Evolutionary conservation across 208 protist species (phyloP).

Genomic region (Acanthamoeba quina): DNA sequence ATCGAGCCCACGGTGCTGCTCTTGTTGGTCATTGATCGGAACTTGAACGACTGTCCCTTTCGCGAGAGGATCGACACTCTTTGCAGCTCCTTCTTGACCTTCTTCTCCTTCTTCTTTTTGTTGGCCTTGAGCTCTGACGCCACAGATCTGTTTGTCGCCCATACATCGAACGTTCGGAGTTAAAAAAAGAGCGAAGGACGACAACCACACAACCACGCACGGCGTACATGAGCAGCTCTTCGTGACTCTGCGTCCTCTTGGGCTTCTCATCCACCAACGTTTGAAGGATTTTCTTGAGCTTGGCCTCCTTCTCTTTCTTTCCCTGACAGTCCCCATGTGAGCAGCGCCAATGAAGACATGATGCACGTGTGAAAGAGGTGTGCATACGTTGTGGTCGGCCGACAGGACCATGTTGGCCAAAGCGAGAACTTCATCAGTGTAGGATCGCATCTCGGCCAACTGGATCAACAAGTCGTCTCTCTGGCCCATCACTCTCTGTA

Average conservation of each 20-base stretch:
- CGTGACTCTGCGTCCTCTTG: constrained; percentile 38
- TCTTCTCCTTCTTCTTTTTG: constrained; percentile 75
- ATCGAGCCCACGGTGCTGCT: constrained; percentile 20
- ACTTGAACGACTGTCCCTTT: constrained; percentile 60
- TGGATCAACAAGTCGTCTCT: constrained; percentile 59
- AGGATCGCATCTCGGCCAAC: constrained; percentile 64
- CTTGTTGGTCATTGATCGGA: constrained; percentile 55
- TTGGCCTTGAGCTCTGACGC: constrained; percentile 62
- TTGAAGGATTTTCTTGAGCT: constrained; percentile 65
- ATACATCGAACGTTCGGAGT: neutral
- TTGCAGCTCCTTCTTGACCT: constrained; percentile 45
- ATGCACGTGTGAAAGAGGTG: neutral
- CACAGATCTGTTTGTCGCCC: neutral
- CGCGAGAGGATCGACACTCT: neutral
- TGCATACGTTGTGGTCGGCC: constrained; percentile 48
- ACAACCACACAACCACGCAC: neutral
- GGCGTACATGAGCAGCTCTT: constrained; percentile 52
- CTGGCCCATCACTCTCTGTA: constrained; percentile 48
- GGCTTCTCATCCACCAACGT: constrained; percentile 46
- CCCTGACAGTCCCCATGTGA: neutral
- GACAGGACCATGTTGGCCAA: constrained; percentile 46
- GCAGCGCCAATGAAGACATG: neutral
- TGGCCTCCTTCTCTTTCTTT: constrained; percentile 69
- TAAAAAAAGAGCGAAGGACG: neutral
- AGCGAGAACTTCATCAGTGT: constrained; percentile 60